Conservation (phyloP, 1,139 yeast species). For the Kodamaea derodonti region DNA sequence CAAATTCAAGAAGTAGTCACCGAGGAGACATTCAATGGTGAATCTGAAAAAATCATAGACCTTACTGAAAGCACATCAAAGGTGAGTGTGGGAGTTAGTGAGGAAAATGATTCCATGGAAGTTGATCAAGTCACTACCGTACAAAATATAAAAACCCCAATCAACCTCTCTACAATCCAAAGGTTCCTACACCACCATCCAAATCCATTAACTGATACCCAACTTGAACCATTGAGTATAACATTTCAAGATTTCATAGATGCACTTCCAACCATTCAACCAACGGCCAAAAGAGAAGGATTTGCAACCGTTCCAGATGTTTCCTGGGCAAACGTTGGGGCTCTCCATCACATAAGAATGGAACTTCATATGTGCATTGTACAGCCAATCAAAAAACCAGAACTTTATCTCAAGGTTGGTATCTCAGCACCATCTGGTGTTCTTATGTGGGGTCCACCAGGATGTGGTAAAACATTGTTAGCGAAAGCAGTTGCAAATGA, state of each 20-base stretch:
- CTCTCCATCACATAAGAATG: constrained; percentile 71
- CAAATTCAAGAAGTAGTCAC: not conserved
- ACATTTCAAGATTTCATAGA: constrained; percentile 73
- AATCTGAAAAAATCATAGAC: constrained; percentile 22
- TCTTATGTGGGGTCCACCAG: constrained; percentile 98
- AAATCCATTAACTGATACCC: constrained; percentile 68
- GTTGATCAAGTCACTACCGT: constrained; percentile 25
- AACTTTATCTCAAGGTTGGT: constrained; percentile 84
- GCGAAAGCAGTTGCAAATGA: constrained; percentile 99
- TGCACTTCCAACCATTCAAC: constrained; percentile 92
- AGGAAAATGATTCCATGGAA: constrained; percentile 35
- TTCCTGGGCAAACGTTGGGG: constrained; percentile 94
- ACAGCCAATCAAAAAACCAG: constrained; percentile 93
- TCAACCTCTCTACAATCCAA: constrained; percentile 56
- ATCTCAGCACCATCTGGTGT: constrained; percentile 97
- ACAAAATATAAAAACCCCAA: constrained; percentile 8
- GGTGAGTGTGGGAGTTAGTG: not conserved
- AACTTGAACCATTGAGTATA: constrained; percentile 71
- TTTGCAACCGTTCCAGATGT: constrained; percentile 99
- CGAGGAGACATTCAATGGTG: constrained; percentile 29
- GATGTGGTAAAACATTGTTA: constrained; percentile 93
- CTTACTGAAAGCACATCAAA: constrained; percentile 1
- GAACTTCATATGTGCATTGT: constrained; percentile 97
- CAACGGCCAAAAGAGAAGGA: constrained; percentile 97
- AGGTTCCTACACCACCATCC: constrained; percentile 73